Evolutionary conservation across 208 protist genomes (phyloP), one percentile per base, ranked within the genome.

Genomic region (Lotmaria passim): DNA sequence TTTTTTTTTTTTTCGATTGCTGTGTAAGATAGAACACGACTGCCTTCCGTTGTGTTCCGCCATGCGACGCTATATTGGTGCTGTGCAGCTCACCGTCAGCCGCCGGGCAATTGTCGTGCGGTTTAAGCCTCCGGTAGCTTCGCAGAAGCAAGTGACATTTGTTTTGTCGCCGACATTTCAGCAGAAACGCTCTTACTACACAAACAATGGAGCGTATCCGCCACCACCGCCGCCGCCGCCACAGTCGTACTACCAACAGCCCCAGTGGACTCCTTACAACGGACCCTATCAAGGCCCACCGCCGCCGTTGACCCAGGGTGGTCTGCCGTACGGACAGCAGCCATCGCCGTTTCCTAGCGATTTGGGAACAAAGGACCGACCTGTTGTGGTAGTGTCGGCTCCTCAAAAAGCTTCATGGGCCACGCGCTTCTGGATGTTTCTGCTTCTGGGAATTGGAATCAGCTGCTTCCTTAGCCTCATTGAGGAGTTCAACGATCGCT

Each of bases 401-500:
- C 81, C 83, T 15, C 83, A 90, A 75, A 80, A 82, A 63, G 63
- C 79, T 24, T 83, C 87, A 12, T 95, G 85, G 90, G 66, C 76
- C 14, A 75, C 73, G 3, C 73, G 83, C n/a, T 41, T 95, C 5
- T 90, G 80, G 85, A 75, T 90, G 71, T 71, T 90, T 19, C 47
- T 93, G 30, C 73, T 90, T 38, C 63, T 98, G 50, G 90, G 90
- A 59, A 88, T 94, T 56, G 83, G 83, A 46, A 19, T 93, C n/a
- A 86, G 76, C 63, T 87, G 73, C 50, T 58, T 83, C 43, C 26
- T 95, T 19, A 86, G 79, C 44, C 55, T 87, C 34, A 36, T 85
- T 59, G 62, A 76, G 31, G 51, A 70, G 34, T 58, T 75, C 41
- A 66, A 68, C 63, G 55, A 58, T 39, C 58, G 52, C 15, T 85